Evolutionary conservation across 2,329 filamentous ascomycete species (phyloP), one percentile per base, ranked within the genome.

Genomic region (Fusarium staphyleae): DNA sequence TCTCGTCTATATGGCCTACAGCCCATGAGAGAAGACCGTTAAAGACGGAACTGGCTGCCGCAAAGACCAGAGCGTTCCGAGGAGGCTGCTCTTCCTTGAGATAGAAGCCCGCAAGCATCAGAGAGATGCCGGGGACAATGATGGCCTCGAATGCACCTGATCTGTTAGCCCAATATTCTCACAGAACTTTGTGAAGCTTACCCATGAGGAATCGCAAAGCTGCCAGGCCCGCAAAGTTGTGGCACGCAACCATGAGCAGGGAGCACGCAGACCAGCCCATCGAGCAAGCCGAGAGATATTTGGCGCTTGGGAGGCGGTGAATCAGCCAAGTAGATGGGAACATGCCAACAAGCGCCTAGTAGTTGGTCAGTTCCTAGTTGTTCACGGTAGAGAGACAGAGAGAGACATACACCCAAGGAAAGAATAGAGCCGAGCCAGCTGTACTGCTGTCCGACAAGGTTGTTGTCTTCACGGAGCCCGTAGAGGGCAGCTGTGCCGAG

Each of bases 391-490:
- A n/a, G n/a, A n/a, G n/a, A n/a, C n/a, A 16, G 12, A 24, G 18
- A 19, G 8, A 1, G 3, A 39, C 51, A 1, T 19, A 52, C 52
- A 43, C 52, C 48, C 0, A 55, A n/a, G 9, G 48, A 37, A 3
- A 55, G 26, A 16, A 55, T 52, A 4, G 37, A 45, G 13, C 52
- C 52, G 12, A 52, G 48, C 48, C 52, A 55, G 19, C 48, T 52
- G 36, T 55, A 55, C 19, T 55, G 41, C 18, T 55, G 47, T 10
- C 52, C 52, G 15, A 37, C 13, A 11, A 55, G 48, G 19, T 36
- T 41, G 28, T 46, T 52, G 26, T 55, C 52, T n/a, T 55, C 42
- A 3, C 36, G 28, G 6, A 55, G 40, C 4, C 48, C 48, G 16
- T 55, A 55, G 11, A 55, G 32, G 11, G 47, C 52, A 10, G 35